phyloP scores from a whole-genome alignment of 2,329 filamentous ascomycete genomes.

The Elsinoe necatrix region DNA sequence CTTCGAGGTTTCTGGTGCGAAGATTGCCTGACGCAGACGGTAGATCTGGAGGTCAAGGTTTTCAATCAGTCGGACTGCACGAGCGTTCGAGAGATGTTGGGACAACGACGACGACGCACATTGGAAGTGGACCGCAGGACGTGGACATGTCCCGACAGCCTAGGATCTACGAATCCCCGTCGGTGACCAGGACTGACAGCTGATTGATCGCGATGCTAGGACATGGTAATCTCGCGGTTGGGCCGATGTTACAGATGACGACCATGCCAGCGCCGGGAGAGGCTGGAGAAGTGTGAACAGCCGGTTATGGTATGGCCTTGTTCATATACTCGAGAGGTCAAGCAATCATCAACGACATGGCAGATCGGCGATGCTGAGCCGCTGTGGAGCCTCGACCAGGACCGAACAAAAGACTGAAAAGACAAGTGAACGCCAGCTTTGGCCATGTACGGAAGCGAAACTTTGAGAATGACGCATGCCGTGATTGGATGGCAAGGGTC shows the following conservation, averaged over 20 bases:
- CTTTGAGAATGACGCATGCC: slow-evolving; percentile 1
- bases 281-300: neutral
- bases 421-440: slow-evolving; percentile 9
- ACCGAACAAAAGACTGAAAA: neutral
- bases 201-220: neutral
- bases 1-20: neutral
- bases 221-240: neutral
- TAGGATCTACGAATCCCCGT: neutral
- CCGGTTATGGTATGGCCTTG: neutral
- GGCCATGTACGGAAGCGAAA: neutral
- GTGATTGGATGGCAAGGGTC: neutral
- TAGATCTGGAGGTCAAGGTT: neutral
- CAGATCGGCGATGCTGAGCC: slow-evolving; percentile 11
- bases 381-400: slow-evolving; percentile 4
- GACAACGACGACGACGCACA: neutral
- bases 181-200: neutral
- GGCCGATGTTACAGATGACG: neutral
- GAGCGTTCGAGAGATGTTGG: neutral
- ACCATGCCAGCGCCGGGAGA: neutral
- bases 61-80: neutral
- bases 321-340: neutral
- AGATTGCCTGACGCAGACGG: neutral
- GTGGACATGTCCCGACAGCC: neutral
- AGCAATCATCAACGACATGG: neutral
- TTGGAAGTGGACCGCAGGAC: neutral